Evolutionary conservation across 164 flowering plant genomes (phyloP).

Genomic region (Piper longum): DNA sequence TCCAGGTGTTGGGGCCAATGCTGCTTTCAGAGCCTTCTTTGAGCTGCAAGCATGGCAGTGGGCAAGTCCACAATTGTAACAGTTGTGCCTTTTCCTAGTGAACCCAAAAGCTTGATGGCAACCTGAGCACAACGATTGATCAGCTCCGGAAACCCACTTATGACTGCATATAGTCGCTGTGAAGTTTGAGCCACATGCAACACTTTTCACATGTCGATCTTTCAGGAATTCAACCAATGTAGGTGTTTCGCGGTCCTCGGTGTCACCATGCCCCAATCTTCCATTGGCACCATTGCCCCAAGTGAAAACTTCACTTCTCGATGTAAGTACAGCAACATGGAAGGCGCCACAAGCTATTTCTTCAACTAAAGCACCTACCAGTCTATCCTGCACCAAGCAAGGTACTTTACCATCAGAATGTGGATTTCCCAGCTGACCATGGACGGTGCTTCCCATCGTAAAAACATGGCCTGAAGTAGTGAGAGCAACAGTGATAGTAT

Average conservation of each 20-base stretch:
- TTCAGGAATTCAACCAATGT: slow-evolving; percentile 38
- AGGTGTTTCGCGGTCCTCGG: slow-evolving; percentile 37
- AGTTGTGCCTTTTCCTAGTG: slow-evolving; percentile 42
- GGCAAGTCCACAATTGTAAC: slow-evolving; percentile 44
- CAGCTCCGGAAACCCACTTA: slow-evolving; percentile 44
- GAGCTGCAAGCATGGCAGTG: slow-evolving; percentile 48
- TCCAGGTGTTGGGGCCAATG: slow-evolving; percentile 39
- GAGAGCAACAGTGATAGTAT: slow-evolving; percentile 54
- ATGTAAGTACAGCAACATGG: slow-evolving; percentile 71
- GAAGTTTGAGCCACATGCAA: slow-evolving; percentile 45
- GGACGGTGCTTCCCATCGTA: slow-evolving; percentile 48
- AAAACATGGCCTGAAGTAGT: slow-evolving; percentile 72
- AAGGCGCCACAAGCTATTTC: slow-evolving; percentile 61
- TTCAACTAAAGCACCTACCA: slow-evolving; percentile 63
- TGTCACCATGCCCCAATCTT: slow-evolving; percentile 51
- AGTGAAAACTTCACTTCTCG: slow-evolving; percentile 62
- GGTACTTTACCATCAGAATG: slow-evolving; percentile 47
- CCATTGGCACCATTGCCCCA: slow-evolving; percentile 67
- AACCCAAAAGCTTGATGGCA: slow-evolving; percentile 48
- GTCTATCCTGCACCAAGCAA: slow-evolving; percentile 52
- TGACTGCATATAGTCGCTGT: slow-evolving; percentile 44
- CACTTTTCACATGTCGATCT: slow-evolving; percentile 36
- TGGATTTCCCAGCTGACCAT: slow-evolving; percentile 78
- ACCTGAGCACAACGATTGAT: slow-evolving; percentile 42
- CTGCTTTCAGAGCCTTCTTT: slow-evolving; percentile 32